Conservation (phyloP, 2,329 filamentous ascomycete genomes). For the Emmonsia crescens region DNA sequence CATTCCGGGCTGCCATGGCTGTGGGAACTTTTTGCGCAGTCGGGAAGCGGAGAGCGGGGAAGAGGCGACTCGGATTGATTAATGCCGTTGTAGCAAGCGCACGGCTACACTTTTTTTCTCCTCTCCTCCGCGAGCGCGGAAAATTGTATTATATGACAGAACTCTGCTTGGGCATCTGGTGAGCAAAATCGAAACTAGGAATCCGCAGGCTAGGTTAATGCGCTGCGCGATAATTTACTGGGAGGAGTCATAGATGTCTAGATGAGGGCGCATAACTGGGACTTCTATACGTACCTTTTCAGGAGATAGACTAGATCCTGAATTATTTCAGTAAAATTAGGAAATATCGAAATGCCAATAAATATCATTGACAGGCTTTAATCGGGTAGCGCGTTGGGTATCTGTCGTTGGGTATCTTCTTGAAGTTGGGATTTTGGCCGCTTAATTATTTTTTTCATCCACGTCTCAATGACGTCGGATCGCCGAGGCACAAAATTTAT, state of each 20-base stretch:
- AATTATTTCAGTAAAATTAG: background rate
- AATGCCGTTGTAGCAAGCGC: background rate
- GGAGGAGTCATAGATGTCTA: background rate
- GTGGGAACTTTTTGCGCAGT: background rate
- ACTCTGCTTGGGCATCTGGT: background rate
- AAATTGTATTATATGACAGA: background rate
- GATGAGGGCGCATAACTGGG: too few species aligned
- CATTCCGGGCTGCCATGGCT: constrained; percentile 2
- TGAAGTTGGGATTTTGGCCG: background rate
- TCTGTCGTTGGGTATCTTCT: background rate
- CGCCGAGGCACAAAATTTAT: background rate
- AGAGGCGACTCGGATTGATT: background rate
- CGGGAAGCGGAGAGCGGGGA: constrained; percentile 1
- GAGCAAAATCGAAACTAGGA: background rate
- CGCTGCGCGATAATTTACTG: background rate
- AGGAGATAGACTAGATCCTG: background rate
- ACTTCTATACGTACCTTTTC: background rate
- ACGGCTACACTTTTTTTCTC: background rate
- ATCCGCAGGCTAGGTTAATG: background rate
- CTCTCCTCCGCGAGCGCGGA: background rate
- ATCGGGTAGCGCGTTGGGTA: background rate
- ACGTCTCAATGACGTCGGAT: background rate
- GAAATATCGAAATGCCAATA: background rate
- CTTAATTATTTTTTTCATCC: background rate
- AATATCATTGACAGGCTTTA: background rate